Evolutionary conservation across 2,329 filamentous ascomycete species (phyloP).

Genomic region (Mollisia scopiformis): DNA sequence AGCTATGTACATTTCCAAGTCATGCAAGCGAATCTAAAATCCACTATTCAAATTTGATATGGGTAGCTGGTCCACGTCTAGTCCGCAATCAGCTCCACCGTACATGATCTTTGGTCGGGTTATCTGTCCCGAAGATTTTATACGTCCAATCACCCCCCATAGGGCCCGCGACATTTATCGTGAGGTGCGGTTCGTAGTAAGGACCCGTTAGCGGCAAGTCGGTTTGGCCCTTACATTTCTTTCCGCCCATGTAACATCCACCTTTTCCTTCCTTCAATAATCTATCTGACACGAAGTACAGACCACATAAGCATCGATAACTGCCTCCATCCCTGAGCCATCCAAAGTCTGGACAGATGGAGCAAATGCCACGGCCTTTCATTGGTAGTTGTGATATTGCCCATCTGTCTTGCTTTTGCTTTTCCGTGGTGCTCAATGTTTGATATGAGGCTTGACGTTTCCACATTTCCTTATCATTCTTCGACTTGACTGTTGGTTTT

Average conservation of each 20-base stretch:
- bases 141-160: neutral
- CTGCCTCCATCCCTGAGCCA: neutral
- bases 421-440: neutral
- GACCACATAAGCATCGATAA: neutral
- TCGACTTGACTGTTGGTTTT: neutral
- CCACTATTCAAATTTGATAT: too few species aligned
- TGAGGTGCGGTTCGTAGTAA: neutral
- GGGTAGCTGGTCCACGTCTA: neutral
- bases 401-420: neutral
- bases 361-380: neutral
- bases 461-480: slow-evolving; percentile 3
- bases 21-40: too few species aligned
- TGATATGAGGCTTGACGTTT: neutral
- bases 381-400: neutral
- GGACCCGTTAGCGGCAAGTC: neutral
- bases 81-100: neutral
- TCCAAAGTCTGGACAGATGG: neutral
- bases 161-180: neutral
- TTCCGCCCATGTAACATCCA: neutral
- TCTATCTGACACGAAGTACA: neutral
- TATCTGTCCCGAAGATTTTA: neutral
- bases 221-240: too few species aligned
- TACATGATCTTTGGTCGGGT: neutral
- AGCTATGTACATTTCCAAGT: too few species aligned
- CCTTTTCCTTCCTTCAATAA: neutral